A percentile compares a stretch with the other conserved stretches of the same genome.
phyloP scores from a whole-genome alignment of 306 rosid genomes.

The Chamaecrista fasciculata region DNA sequence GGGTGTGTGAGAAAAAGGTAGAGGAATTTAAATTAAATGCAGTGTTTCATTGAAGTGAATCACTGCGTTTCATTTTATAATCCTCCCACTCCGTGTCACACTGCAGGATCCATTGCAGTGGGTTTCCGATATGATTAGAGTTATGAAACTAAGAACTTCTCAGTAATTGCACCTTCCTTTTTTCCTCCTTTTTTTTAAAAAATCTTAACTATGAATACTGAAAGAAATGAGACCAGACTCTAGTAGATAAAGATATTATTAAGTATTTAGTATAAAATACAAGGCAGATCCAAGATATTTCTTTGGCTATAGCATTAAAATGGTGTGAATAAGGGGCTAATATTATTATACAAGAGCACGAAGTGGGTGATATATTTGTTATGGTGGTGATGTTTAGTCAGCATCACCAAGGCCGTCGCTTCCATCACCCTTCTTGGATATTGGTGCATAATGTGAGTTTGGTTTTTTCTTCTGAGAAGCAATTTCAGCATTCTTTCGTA shows the following conservation, averaged over 20 bases:
- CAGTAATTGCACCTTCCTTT: background rate
- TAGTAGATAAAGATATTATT: too few species aligned
- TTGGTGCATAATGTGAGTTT: constrained; percentile 59
- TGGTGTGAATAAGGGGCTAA: constrained; percentile 84
- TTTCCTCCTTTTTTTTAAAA: too few species aligned
- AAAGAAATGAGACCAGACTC: background rate
- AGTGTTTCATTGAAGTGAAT: too few species aligned
- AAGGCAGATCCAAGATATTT: background rate
- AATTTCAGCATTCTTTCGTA: constrained; percentile 88
- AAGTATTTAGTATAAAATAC: background rate
- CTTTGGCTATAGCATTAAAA: constrained; percentile 18
- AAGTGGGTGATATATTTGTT: background rate
- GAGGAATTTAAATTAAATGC: too few species aligned
- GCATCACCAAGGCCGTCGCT: constrained; percentile 99
- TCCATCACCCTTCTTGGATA: constrained; percentile 93
- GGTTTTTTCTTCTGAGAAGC: constrained; percentile 81
- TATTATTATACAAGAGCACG: constrained; percentile 29
- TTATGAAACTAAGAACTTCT: background rate
- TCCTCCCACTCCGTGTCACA: too few species aligned
- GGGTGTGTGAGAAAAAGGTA: too few species aligned
- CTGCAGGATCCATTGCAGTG: too few species aligned
- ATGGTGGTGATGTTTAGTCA: constrained; percentile 41
- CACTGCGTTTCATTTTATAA: too few species aligned
- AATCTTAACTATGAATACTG: too few species aligned
- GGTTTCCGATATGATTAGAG: too few species aligned